These are phyloP conservation scores for Coemansia aciculifera DNA, from an alignment of 192 early-diverging fungal genomes.

Conservation along the genomic window DNA sequence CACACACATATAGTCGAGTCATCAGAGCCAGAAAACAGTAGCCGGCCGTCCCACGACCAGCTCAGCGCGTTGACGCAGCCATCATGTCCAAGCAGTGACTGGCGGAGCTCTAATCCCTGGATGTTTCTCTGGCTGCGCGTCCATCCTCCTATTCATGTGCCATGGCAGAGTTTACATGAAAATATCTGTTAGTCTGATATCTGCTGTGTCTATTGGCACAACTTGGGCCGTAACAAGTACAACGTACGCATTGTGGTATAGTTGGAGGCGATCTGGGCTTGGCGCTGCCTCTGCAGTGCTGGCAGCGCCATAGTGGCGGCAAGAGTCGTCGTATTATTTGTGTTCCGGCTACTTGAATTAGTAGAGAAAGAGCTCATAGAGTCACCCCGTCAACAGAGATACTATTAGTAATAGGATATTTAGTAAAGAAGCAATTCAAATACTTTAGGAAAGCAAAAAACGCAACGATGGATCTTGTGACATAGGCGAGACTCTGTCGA, in stretches of 20 bases:
- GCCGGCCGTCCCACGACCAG: conserved; percentile 60
- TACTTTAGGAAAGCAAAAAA: not conserved
- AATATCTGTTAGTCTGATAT: not conserved
- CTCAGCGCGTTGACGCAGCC: conserved; percentile 53
- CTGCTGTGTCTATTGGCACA: not conserved
- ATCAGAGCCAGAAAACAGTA: conserved; percentile 63
- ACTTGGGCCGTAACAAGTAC: not conserved
- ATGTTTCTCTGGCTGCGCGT: conserved; percentile 18
- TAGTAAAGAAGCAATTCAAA: no score
- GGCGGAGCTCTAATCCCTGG: conserved; percentile 22
- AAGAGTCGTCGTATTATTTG: not conserved
- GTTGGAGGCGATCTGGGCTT: not conserved
- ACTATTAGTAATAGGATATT: no score
- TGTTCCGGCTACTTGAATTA: not conserved
- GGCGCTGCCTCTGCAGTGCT: conserved; percentile 15
- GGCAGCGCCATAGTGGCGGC: conserved; percentile 13
- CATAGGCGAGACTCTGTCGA: not conserved
- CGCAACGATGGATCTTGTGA: not conserved
- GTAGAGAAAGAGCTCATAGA: not conserved
- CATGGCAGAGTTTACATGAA: not conserved
- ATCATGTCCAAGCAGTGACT: conserved; percentile 41
- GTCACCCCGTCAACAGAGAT: not conserved
- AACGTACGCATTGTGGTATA: conserved; percentile 22
- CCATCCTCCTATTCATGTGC: conserved; percentile 29
- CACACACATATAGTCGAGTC: conserved; percentile 61